Conservation (phyloP, 139 green algal species). For the Dunaliella primolecta region DNA sequence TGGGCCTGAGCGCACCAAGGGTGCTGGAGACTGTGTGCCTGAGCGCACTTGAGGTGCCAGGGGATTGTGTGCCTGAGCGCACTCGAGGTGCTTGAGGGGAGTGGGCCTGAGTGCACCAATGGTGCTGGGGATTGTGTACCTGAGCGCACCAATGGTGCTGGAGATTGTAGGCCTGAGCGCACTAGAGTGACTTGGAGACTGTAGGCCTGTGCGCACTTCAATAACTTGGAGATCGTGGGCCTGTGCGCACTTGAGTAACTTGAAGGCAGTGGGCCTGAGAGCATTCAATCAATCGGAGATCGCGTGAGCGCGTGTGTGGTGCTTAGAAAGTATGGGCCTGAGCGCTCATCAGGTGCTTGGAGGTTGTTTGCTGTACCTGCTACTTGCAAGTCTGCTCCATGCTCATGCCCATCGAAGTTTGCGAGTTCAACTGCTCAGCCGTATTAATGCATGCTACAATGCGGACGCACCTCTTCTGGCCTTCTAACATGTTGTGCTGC, state of each 20-base stretch:
- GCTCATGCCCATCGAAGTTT: not conserved
- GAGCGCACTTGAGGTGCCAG: not conserved
- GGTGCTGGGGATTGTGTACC: not conserved
- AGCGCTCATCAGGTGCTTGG: not conserved
- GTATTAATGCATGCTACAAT: not conserved
- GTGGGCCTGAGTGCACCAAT: not conserved
- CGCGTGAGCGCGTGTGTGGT: not conserved
- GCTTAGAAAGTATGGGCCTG: not conserved
- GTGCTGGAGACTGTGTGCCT: not conserved
- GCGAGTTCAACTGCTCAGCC: not conserved
- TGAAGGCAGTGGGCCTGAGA: not conserved
- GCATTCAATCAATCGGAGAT: too few species aligned
- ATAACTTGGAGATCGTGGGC: not conserved
- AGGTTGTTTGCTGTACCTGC: not conserved
- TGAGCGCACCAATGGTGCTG: not conserved
- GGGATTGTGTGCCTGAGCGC: not conserved
- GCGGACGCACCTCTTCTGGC: not conserved
- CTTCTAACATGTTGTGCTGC: not conserved
- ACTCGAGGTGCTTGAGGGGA: not conserved
- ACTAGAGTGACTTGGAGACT: not conserved
- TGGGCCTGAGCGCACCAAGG: not conserved
- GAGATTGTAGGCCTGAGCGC: not conserved
- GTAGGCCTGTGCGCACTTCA: not conserved
- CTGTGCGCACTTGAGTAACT: not conserved
- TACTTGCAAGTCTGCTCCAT: not conserved